Evolutionary conservation across 345 rosid species (phyloP), one percentile per base, ranked within the genome.

Genomic region (Ceriops tagal): DNA sequence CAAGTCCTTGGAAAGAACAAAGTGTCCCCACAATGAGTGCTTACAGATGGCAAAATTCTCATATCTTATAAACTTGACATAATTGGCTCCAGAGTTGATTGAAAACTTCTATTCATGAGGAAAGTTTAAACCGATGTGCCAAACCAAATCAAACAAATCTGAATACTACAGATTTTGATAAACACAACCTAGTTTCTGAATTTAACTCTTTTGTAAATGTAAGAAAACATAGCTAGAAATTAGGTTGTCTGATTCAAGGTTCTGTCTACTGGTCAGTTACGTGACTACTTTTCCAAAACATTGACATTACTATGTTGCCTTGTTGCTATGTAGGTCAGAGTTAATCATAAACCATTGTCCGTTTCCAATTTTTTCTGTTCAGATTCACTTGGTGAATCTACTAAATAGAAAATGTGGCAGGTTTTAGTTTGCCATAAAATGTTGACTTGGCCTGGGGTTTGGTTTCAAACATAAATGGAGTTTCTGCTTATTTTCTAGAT

Each of bases 401-500:
- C 47, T 43, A 43, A 43, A 43, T 43, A 43, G 47, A 43, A 43
- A 11, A 43, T 43, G 3, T 13, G 18, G 47, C 4, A 3, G 4
- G 47, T 4, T 51, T 7, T 67, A 19, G 21, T 32, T 26, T 26
- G 7, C 30, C 53, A 52, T 28, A 31, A 59, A 62, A 8, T 22
- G 18, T 26, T 19, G 22, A 34, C 34, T 52, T 21, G 51, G 53
- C 28, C 43, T 69, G 47, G 6, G 34, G 6, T 65, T 59, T 64
- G 27, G 28, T 27, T 47, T 28, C 65, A 68, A 53, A 65, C 22
- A 65, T 53, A 5, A 5, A 68, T 0, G 35, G 27, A 60, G 62
- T 15, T 61, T 71, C 20, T 31, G 15, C 51, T 37, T 32, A 21
- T 24, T 64, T 66, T 78, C 73, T 74, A 92, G 96, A 88, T 73